Percentiles rank a stretch among this genome's conserved stretches.
phyloP scores from a whole-genome alignment of 2,329 filamentous ascomycete genomes.

The Fusarium brachygibbosum region DNA sequence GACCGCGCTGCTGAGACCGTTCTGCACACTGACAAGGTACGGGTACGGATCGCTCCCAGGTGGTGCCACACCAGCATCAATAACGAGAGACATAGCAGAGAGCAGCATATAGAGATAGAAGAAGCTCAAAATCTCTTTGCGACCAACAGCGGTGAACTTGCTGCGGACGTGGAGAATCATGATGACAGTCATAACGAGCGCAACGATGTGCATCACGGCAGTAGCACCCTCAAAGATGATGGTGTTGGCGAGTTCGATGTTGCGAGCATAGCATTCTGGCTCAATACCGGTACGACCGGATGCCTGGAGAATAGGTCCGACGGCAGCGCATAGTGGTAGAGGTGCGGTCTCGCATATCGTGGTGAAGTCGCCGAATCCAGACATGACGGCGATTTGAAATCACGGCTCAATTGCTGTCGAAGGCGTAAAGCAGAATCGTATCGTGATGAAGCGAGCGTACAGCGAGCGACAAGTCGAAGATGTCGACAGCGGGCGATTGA shows the following conservation, averaged over 20 bases:
- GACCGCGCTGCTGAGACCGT: slow-evolving; percentile 85
- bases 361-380: slow-evolving; percentile 93
- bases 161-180: slow-evolving; percentile 98
- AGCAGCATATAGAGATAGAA: slow-evolving; percentile 97
- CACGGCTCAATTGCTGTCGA: slow-evolving; percentile 11
- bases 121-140: slow-evolving; percentile 83
- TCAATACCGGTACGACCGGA: slow-evolving; percentile 82
- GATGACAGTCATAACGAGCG: slow-evolving; percentile 91
- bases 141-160: slow-evolving; percentile 96
- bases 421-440: slow-evolving; percentile 2
- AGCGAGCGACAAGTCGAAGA: not conserved
- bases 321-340: slow-evolving; percentile 86
- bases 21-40: slow-evolving; percentile 91
- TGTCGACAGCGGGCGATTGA: slow-evolving; percentile 9
- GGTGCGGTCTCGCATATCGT: slow-evolving; percentile 86
- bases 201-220: slow-evolving; percentile 91
- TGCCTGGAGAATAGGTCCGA: slow-evolving; percentile 80
- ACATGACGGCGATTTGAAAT: slow-evolving; percentile 61
- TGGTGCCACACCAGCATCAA: slow-evolving; percentile 93
- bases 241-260: slow-evolving; percentile 96
- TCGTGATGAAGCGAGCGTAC: slow-evolving; percentile 8
- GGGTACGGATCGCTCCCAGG: slow-evolving; percentile 84
- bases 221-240: slow-evolving; percentile 97
- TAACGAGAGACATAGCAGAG: slow-evolving; percentile 87
- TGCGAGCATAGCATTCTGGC: slow-evolving; percentile 91